A percentile compares a stretch with the other conserved stretches of the same genome.
Conservation (phyloP, 139 green algal species). For the Gonium pectorale region DNA sequence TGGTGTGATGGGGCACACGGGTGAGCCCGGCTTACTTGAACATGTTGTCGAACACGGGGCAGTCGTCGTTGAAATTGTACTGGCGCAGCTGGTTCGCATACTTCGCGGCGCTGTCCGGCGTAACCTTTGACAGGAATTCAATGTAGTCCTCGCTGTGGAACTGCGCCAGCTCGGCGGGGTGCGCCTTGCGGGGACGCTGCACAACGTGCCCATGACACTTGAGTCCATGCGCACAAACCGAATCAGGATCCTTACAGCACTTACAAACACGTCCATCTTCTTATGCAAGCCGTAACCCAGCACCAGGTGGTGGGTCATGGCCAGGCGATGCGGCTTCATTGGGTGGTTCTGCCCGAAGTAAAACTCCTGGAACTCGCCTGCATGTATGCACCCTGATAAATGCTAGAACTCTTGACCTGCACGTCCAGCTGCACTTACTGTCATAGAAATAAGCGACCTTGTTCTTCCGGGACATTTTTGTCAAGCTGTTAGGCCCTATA, state of each 20-base stretch:
- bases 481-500: too few species aligned
- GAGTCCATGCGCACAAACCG: not conserved
- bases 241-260: constrained; percentile 19
- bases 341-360: constrained; percentile 98
- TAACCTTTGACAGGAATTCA: constrained; percentile 85
- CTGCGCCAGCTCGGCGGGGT: constrained; percentile 84
- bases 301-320: constrained; percentile 96
- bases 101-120: constrained; percentile 69
- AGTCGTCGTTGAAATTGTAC: constrained; percentile 94
- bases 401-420: not conserved
- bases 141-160: constrained; percentile 94
- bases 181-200: constrained; percentile 82
- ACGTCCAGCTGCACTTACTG: constrained; percentile 51
- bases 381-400: not conserved
- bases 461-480: constrained; percentile 63
- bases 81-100: constrained; percentile 62
- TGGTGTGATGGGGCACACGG: too few species aligned
- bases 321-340: constrained; percentile 97
- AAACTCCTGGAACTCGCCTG: constrained; percentile 83
- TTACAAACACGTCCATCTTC: constrained; percentile 91
- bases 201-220: not conserved
- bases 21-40: constrained; percentile 54
- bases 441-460: constrained; percentile 92
- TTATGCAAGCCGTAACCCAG: constrained; percentile 95
- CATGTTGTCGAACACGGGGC: constrained; percentile 88